Percentiles rank a stretch among this genome's conserved stretches.
These are phyloP conservation scores for Colletotrichum sp. DNA, from an alignment of 2,329 filamentous ascomycete genomes.

Conservation along the genomic window DNA sequence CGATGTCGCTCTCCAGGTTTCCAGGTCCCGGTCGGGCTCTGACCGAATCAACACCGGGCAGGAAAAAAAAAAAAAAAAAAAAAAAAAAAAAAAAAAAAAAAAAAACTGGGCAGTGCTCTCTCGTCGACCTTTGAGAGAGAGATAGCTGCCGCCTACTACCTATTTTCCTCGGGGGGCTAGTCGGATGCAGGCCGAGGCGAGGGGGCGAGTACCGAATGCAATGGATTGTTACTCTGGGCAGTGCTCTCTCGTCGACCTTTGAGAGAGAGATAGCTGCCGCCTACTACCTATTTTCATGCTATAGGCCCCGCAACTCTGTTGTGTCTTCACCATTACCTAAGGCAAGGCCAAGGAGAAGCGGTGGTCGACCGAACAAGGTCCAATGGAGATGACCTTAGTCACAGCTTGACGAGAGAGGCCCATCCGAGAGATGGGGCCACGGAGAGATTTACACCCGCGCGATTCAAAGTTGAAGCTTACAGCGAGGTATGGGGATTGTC, in stretches of 20 bases:
- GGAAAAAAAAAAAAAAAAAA: not conserved
- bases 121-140: not conserved
- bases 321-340: conserved; percentile 12
- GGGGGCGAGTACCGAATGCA: not conserved
- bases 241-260: not conserved
- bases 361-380: not conserved
- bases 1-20: not conserved
- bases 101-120: not conserved
- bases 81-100: not conserved
- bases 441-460: not conserved
- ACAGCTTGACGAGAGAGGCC: not conserved
- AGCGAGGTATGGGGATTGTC: not conserved
- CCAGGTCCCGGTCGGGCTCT: not conserved
- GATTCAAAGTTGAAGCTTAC: not conserved
- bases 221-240: conserved; percentile 14
- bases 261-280: not conserved
- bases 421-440: not conserved
- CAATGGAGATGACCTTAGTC: not conserved
- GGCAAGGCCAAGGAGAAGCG: not conserved
- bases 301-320: not conserved
- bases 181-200: not conserved
- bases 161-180: not conserved
- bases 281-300: not conserved
- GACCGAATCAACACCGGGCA: not conserved
- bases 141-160: not conserved